A percentile compares a stretch with the other conserved stretches of the same genome.
phyloP scores from a whole-genome alignment of 1,284 basidiomycete species.

The Ceratorhiza oryzae-sativae region DNA sequence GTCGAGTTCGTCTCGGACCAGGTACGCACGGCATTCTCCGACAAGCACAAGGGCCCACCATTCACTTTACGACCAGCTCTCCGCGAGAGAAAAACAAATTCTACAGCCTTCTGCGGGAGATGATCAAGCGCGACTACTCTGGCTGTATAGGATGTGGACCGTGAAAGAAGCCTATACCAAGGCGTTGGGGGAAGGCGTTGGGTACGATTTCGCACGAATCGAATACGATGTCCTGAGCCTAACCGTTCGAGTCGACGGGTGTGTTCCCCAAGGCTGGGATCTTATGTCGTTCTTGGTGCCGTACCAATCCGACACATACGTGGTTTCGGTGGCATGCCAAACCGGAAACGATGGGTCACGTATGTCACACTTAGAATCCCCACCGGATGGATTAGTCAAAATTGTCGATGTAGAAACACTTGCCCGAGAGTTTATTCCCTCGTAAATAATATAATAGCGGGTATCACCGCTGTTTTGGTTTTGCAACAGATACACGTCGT shows the following conservation, averaged over 20 bases:
- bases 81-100: conserved; percentile 51
- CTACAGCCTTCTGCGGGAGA: conserved; percentile 57
- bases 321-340: conserved; percentile 14
- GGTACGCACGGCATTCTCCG: conserved; percentile 54
- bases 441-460: not conserved
- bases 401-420: conserved; percentile 24
- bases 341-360: not conserved
- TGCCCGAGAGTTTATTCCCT: not conserved
- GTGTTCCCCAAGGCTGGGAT: conserved; percentile 12
- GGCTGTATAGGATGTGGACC: conserved; percentile 74
- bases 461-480: not conserved
- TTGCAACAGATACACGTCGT: conserved; percentile 17
- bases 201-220: conserved; percentile 77
- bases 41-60: not conserved
- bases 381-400: conserved; percentile 15
- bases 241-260: conserved; percentile 21
- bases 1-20: conserved; percentile 69
- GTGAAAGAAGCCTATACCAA: conserved; percentile 88
- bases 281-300: conserved; percentile 10
- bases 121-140: conserved; percentile 53
- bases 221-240: conserved; percentile 62
- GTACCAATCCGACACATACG: conserved; percentile 4
- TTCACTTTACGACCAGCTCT: not conserved
- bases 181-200: conserved; percentile 79
- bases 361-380: conserved; percentile 1